Percentiles rank a stretch among this genome's conserved stretches.
These are phyloP conservation scores for Xylaria sp. DNA, from an alignment of 2,329 filamentous ascomycete genomes.

Conservation along the genomic window DNA sequence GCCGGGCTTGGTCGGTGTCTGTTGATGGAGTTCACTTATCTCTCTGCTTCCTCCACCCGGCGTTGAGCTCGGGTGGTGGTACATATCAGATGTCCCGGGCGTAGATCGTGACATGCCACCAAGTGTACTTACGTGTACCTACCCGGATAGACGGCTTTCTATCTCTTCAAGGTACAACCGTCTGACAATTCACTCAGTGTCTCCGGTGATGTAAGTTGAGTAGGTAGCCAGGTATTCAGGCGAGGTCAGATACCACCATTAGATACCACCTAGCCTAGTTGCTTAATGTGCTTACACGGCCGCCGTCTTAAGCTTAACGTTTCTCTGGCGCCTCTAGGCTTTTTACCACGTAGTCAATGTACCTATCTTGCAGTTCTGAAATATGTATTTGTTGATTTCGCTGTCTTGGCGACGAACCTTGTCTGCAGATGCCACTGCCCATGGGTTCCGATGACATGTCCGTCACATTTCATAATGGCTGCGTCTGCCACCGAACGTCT, in stretches of 20 bases:
- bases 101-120: neutral
- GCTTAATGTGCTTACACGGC: neutral
- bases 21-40: neutral
- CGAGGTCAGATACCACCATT: too few species aligned
- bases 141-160: slow-evolving; percentile 12
- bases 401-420: neutral
- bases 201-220: too few species aligned
- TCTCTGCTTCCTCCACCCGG: neutral
- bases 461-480: slow-evolving; percentile 6
- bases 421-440: neutral
- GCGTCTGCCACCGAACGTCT: neutral
- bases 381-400: neutral
- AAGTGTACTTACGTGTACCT: neutral
- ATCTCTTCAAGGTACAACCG: neutral
- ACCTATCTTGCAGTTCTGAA: neutral
- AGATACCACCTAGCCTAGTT: too few species aligned
- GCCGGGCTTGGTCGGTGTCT: neutral
- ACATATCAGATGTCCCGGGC: neutral
- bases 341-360: neutral
- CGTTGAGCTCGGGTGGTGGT: too few species aligned
- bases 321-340: neutral
- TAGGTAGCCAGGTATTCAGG: too few species aligned
- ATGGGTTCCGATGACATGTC: neutral
- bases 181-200: neutral
- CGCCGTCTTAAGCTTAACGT: neutral